A percentile compares a stretch with the other conserved stretches of the same genome.
phyloP scores from a whole-genome alignment of 352 stramenopile species.

The Pythium aquatile region DNA sequence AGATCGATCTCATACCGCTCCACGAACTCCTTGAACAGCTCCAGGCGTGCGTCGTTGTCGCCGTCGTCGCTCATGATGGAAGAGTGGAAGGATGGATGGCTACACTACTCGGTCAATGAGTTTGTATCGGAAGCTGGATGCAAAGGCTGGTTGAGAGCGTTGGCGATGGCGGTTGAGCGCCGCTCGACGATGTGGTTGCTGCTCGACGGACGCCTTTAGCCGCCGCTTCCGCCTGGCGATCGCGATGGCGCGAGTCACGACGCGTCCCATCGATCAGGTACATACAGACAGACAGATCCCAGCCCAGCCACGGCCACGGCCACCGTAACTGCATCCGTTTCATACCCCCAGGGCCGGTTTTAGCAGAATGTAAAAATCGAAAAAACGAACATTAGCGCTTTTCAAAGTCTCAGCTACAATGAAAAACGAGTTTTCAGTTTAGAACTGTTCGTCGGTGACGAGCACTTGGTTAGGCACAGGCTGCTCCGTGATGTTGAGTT shows the following conservation, averaged over 20 bases:
- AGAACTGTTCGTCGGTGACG: constrained; percentile 23
- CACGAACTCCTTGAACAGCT: constrained; percentile 55
- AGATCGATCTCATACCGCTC: constrained; percentile 72
- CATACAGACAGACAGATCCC: not conserved
- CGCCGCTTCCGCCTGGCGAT: constrained; percentile 13
- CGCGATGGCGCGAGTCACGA: constrained; percentile 13
- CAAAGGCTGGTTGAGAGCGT: not conserved
- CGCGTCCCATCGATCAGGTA: constrained; percentile 15
- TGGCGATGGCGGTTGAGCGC: not conserved
- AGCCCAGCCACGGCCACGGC: not conserved
- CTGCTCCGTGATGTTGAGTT: constrained; percentile 18
- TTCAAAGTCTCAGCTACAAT: not conserved
- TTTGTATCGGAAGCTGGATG: not conserved
- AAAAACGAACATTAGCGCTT: not conserved
- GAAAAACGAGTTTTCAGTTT: not conserved
- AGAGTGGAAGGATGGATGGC: constrained; percentile 10
- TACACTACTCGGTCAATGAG: constrained; percentile 1
- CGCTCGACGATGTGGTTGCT: not conserved
- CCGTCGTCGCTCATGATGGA: constrained; percentile 53
- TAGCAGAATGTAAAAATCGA: not conserved
- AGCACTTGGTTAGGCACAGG: constrained; percentile 18
- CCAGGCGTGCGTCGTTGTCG: constrained; percentile 34
- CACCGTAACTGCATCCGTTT: constrained; percentile 2
- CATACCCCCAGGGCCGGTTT: not conserved
- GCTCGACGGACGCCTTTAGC: not conserved